Percentiles rank a stretch among this genome's conserved stretches.
Evolutionary conservation across 352 stramenopile genomes (phyloP).

Genomic region (Vaucheria bursata): DNA sequence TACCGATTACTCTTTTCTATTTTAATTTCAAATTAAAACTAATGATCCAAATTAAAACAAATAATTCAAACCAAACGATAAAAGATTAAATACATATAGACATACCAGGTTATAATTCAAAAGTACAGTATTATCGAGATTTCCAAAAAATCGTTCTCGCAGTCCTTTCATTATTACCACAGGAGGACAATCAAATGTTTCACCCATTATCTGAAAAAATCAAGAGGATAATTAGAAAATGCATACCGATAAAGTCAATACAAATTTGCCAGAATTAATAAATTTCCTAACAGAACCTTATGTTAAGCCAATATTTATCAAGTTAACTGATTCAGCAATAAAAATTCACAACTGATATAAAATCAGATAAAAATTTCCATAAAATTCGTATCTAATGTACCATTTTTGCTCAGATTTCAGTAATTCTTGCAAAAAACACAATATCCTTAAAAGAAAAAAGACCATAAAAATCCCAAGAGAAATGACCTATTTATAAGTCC

Average conservation of each 20-base stretch:
- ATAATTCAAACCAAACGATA: too few species aligned
- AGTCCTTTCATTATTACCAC: conserved; percentile 30
- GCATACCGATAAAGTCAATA: background rate
- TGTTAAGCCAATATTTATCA: background rate
- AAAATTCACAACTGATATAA: background rate
- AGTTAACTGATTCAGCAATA: background rate
- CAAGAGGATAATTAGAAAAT: background rate
- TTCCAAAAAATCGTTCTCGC: conserved; percentile 41
- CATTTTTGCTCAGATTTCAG: too few species aligned
- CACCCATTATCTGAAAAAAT: background rate
- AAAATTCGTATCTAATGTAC: too few species aligned
- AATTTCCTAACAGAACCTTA: too few species aligned
- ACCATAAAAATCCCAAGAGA: too few species aligned
- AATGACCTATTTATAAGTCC: too few species aligned
- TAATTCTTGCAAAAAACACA: background rate
- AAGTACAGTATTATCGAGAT: conserved; percentile 41
- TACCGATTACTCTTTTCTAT: too few species aligned
- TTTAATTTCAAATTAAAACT: too few species aligned
- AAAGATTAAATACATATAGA: too few species aligned
- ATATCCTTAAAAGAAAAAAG: background rate
- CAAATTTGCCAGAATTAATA: too few species aligned
- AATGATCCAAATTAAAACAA: too few species aligned
- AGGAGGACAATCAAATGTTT: conserved; percentile 9
- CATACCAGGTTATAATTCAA: conserved; percentile 48
- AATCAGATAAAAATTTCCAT: background rate